These are phyloP conservation scores for Neurospora tetraspora DNA, from an alignment of 495 filamentous ascomycete genomes.

Conservation along the genomic window DNA sequence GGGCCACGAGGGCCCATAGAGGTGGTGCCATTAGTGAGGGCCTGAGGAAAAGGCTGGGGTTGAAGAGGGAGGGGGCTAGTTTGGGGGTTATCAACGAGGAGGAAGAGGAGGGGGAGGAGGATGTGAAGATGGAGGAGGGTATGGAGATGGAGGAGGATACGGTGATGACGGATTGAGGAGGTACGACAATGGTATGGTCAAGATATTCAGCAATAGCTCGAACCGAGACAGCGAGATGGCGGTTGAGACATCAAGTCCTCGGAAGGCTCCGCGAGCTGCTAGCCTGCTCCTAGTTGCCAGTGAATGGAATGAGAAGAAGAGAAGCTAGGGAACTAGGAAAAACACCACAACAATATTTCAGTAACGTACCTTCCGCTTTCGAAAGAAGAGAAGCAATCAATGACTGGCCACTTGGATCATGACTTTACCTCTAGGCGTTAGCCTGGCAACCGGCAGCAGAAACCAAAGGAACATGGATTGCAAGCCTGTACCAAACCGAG, in stretches of 20 bases:
- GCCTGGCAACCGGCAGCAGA: neutral
- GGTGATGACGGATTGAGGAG: neutral
- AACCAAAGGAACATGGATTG: neutral
- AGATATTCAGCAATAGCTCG: neutral
- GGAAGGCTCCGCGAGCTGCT: neutral
- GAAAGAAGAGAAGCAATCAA: neutral
- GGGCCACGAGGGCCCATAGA: neutral
- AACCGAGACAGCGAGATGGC: neutral
- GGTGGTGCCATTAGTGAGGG: neutral
- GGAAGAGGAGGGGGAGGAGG: neutral
- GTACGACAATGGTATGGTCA: too few species aligned
- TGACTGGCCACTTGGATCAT: rapidly evolving
- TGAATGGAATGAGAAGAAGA: neutral
- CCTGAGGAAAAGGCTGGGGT: neutral
- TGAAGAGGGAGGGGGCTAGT: neutral
- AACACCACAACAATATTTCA: neutral
- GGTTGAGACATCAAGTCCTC: neutral
- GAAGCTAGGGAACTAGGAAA: neutral
- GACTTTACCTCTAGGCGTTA: neutral
- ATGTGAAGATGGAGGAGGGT: neutral
- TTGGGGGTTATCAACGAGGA: neutral
- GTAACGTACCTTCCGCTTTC: neutral
- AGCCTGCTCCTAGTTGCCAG: neutral
- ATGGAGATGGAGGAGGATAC: neutral
- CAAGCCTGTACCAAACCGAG: neutral